phyloP scores from a whole-genome alignment of 306 rosid genomes.

The Sicyos edulis region DNA sequence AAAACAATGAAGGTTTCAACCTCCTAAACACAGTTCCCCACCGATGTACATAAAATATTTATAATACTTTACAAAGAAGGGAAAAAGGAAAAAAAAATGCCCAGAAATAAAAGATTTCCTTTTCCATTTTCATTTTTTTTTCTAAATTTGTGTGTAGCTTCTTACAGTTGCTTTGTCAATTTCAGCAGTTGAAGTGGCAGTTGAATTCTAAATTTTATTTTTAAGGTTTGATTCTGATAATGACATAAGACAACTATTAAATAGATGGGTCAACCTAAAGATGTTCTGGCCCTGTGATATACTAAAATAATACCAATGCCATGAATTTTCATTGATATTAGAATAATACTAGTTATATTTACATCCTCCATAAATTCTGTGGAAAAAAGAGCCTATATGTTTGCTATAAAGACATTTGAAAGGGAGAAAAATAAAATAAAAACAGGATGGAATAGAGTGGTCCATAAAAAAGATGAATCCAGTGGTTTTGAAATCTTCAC shows the following conservation, averaged over 20 bases:
- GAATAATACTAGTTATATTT: neutral
- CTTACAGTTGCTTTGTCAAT: constrained; percentile 20
- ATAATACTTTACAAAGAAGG: too few species aligned
- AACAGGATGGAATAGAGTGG: neutral
- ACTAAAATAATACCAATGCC: neutral
- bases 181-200: neutral
- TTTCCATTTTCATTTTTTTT: constrained; percentile 1
- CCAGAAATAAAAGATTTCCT: neutral
- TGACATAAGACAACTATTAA: constrained; percentile 36
- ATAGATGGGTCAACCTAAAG: constrained; percentile 44
- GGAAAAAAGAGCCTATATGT: too few species aligned
- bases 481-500: neutral
- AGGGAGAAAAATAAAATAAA: neutral
- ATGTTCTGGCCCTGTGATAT: constrained; percentile 17
- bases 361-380: neutral
- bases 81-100: neutral
- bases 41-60: constrained; percentile 35
- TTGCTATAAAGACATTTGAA: neutral
- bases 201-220: constrained; percentile 22
- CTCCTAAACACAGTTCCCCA: neutral
- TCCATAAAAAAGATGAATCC: neutral
- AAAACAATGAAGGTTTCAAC: constrained; percentile 32
- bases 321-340: neutral
- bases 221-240: constrained; percentile 24
- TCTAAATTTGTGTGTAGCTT: neutral